Conservation (phyloP, 305 asterid species). For the Withania somnifera region DNA sequence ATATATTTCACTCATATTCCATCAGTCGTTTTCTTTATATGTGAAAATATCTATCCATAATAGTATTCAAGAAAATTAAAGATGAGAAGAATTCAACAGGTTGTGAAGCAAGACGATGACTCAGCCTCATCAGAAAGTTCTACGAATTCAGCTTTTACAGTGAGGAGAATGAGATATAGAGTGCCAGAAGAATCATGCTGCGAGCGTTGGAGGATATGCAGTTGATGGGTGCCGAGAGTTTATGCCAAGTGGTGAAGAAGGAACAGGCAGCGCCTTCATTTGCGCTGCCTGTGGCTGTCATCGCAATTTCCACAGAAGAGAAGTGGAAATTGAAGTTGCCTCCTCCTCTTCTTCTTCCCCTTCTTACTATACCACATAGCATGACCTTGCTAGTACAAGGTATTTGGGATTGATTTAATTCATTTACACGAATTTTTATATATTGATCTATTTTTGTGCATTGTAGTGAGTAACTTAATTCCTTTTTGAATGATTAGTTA, state of each 20-base stretch:
- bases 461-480: neutral
- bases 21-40: neutral
- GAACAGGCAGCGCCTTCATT: slow-evolving; percentile 18
- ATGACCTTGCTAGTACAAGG: neutral
- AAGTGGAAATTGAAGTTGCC: slow-evolving; percentile 32
- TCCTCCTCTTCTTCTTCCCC: neutral
- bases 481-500: neutral
- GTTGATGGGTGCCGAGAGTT: slow-evolving; percentile 88
- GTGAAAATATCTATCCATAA: neutral
- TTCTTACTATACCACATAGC: neutral
- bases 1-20: neutral
- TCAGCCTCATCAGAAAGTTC: slow-evolving; percentile 5
- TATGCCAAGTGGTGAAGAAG: slow-evolving; percentile 57
- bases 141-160: slow-evolving; percentile 29
- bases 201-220: slow-evolving; percentile 63
- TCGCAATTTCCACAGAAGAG: slow-evolving; percentile 65
- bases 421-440: neutral
- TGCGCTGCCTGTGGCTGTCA: slow-evolving; percentile 95
- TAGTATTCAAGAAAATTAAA: neutral
- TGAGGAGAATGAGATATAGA: slow-evolving; percentile 53
- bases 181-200: slow-evolving; percentile 83
- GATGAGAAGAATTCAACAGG: slow-evolving; percentile 38
- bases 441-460: neutral
- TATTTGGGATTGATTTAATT: neutral
- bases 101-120: slow-evolving; percentile 19